Base-by-base conservation (phyloP, 176 grass and related monocot species). In the Otatea glauca region DNA sequence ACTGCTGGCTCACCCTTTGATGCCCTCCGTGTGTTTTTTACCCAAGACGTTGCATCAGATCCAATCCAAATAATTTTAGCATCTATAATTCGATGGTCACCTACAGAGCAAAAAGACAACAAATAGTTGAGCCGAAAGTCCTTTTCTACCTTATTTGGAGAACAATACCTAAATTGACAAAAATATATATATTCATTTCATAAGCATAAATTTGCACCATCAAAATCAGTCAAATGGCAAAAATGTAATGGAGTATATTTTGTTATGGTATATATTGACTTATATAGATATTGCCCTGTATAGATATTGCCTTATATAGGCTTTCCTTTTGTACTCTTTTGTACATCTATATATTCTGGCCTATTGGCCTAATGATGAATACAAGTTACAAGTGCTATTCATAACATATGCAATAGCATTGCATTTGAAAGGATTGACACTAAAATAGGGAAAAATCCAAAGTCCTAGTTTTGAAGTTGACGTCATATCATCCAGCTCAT, bases 1-100 rank as follows among this genome's bases (percentile, higher is more conserved):
- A 98, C 42, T 0, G 87, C 91, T 47, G 94, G 81, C 45, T 98
- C 96, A 25, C 96, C 96, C 78, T 93, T 95, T 3, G 85, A 80
- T 73, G 61, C 49, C 68, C 75, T 89, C 3, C 20, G 54, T 49
- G 84, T 55, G 35, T 95, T 93, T 51, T 90, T 80, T 60, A 93
- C 89, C 93, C 89, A 98, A 25, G 91, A 90, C 5, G 86, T 86
- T 75, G 89, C 73, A 55, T 95, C 88, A 5, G 93, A 88, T 73
- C 91, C 96, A 68, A 92, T 80, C 96, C 96, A 98, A 15, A 95
- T 64, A 83, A 98, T 85, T 82, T 95, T 95, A 15, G 88, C 96
- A 18, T 87, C 89, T 85, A 79, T 84, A 72, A 98, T 85, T 89
- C 96, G 74, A 70, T 91, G 91, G 81, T 98, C 89, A 44, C 96